Evolutionary conservation across 306 rosid species (phyloP).

Genomic region (Canavalia ensiformis): DNA sequence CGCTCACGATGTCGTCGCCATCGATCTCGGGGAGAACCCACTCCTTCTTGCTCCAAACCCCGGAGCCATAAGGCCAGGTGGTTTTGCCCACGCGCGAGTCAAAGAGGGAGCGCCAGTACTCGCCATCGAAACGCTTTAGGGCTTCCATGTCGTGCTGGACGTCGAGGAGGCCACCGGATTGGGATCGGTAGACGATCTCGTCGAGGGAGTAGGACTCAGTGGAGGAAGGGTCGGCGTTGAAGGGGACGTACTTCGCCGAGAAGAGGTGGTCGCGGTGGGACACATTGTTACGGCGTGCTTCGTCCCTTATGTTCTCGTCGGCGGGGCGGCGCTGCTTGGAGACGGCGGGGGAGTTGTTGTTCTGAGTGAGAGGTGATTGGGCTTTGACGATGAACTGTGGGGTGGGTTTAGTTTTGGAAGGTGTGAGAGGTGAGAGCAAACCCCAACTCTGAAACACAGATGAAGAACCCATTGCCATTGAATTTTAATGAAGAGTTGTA

Average conservation of each 20-base stretch:
- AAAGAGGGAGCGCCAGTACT: conserved; percentile 81
- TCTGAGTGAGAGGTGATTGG: conserved; percentile 43
- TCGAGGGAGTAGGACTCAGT: conserved; percentile 82
- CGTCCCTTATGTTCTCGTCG: conserved; percentile 81
- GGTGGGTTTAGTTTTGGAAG: conserved; percentile 23
- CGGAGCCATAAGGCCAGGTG: conserved; percentile 91
- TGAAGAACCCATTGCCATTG: conserved; percentile 53
- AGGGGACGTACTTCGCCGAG: conserved; percentile 86
- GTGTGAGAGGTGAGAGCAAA: conserved; percentile 43
- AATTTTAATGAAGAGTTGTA: too few relatives aligned
- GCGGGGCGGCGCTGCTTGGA: conserved; percentile 69
- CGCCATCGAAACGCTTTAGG: conserved; percentile 70
- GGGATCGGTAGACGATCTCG: conserved; percentile 85
- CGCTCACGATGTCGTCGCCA: conserved; percentile 72
- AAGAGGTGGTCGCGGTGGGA: conserved; percentile 57
- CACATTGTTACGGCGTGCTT: conserved; percentile 72
- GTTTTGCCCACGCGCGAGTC: conserved; percentile 84
- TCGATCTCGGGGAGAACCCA: conserved; percentile 89
- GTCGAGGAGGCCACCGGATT: conserved; percentile 79
- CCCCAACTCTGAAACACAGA: conserved; percentile 51
- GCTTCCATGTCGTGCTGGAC: conserved; percentile 79
- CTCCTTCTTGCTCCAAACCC: conserved; percentile 91
- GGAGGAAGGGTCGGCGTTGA: conserved; percentile 65
- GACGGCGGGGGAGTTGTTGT: conserved; percentile 6
- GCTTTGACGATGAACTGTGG: conserved; percentile 46